Evolutionary conservation across 257 asterid species (phyloP).

Genomic region (Thymus quinquecostatus): DNA sequence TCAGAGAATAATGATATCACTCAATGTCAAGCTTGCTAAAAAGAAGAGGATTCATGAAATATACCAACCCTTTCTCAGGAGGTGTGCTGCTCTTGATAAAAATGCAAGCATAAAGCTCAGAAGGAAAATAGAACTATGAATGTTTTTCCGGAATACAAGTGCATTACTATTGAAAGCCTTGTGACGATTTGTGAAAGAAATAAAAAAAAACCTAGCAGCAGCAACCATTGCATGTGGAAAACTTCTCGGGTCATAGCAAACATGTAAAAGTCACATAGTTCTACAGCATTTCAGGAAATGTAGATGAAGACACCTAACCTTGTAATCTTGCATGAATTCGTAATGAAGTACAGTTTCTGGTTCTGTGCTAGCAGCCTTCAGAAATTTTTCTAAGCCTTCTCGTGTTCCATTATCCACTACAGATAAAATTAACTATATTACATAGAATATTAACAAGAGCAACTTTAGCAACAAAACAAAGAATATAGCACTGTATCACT

Average conservation of each 20-base stretch:
- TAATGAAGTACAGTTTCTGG: slow-evolving; percentile 99
- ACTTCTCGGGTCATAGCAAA: slow-evolving; percentile 2
- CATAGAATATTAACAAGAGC: neutral
- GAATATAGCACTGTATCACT: neutral
- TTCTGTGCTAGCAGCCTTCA: slow-evolving; percentile 96
- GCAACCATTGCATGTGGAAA: neutral
- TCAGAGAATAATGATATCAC: neutral
- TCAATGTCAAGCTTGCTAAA: neutral
- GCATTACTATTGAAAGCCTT: neutral
- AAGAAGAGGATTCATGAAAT: neutral
- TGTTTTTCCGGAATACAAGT: neutral
- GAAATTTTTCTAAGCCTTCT: slow-evolving; percentile 93
- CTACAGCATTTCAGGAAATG: neutral
- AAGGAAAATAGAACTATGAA: slow-evolving; percentile 10
- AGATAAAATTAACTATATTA: slow-evolving; percentile 26
- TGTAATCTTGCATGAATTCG: slow-evolving; percentile 99
- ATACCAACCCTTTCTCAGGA: neutral
- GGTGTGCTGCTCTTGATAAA: neutral
- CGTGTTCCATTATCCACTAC: slow-evolving; percentile 95
- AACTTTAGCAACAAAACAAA: slow-evolving; percentile 14
- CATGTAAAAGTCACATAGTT: neutral
- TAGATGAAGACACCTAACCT: slow-evolving; percentile 51
- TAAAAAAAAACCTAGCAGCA: neutral
- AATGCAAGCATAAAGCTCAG: slow-evolving; percentile 10
- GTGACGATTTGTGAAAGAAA: neutral